These are phyloP conservation scores for Fraxinus anomala DNA, from an alignment of 257 asterid genomes.

Conservation along the genomic window DNA sequence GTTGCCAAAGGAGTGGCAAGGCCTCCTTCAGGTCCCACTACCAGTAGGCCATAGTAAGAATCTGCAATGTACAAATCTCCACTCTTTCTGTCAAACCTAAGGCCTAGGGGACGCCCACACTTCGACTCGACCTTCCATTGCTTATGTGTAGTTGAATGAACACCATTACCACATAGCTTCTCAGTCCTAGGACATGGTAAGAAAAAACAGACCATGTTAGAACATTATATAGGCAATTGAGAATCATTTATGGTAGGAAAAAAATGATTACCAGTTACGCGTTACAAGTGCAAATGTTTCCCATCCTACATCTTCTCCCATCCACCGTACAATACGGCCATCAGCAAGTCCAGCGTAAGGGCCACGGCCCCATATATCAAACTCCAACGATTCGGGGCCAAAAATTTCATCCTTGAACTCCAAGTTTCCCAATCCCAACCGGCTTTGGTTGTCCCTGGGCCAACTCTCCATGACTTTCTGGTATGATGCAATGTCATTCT, in stretches of 20 bases:
- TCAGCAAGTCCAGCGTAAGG: conserved; percentile 87
- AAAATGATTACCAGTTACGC: conserved; percentile 51
- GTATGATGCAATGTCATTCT: conserved; percentile 62
- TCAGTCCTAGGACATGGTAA: conserved; percentile 47
- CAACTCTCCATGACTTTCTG: conserved; percentile 65
- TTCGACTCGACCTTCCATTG: conserved; percentile 74
- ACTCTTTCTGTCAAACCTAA: conserved; percentile 60
- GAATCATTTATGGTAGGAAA: neutral
- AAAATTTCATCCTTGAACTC: conserved; percentile 65
- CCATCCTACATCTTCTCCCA: conserved; percentile 54
- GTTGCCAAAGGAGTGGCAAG: conserved; percentile 66
- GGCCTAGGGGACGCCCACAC: conserved; percentile 93
- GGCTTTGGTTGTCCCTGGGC: conserved; percentile 69
- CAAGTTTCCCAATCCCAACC: conserved; percentile 62
- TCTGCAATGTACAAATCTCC: conserved; percentile 86
- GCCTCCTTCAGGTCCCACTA: conserved; percentile 82
- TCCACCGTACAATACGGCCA: conserved; percentile 89
- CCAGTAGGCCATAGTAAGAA: conserved; percentile 78
- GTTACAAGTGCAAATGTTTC: conserved; percentile 78
- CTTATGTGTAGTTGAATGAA: conserved; percentile 68
- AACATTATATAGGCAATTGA: neutral
- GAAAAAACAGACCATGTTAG: neutral
- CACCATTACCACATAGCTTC: conserved; percentile 58
- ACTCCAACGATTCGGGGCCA: conserved; percentile 91
- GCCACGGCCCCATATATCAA: conserved; percentile 67